Evolutionary conservation across 495 filamentous ascomycete genomes (phyloP), one percentile per base, ranked within the genome.

Genomic region (Hyaloscypha variabilis): DNA sequence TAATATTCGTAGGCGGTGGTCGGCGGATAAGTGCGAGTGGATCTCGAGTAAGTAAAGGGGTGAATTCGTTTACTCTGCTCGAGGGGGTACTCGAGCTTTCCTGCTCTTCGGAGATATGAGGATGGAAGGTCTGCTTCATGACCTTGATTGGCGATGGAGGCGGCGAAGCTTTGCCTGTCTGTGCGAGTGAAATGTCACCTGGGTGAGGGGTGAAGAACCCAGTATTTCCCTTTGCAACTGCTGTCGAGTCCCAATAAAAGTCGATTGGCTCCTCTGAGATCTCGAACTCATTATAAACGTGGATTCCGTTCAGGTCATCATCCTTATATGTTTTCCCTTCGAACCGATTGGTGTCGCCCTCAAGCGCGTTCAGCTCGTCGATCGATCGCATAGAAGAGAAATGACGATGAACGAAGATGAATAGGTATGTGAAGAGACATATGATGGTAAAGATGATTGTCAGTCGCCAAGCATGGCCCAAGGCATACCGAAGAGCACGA

Each of bases 391-490:
- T n/a, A 13, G 42, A 46, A 8, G 51, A 46, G 29, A 64, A 57
- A 53, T 64, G 62, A 21, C 23, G 31, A 26, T 58, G 62, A 3
- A 64, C 49, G 52, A 57, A 39, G 6, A 64, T 2, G 31, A 57
- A 58, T 10, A 64, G 51, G 34, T 64, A 64, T 4, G 30, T 57
- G 62, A 46, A 64, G 29, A 64, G 25, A 25, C n/a, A 25, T 6
- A 58, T 57, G 24, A 49, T 39, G 2, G 42, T 57, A 19, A 49
- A 6, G 21, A 64, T 64, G 25, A 64, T 64, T 5, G 51, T 6
- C 8, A 64, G 17, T n/a, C 62, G 62, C 52, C 62, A 64, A 14
- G 52, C 62, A 34, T 64, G 62, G 11, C 17, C 28, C 8, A 64
- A 34, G 2, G 31, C 52, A 21, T 64, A 64, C 2, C 62, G 62